phyloP scores from a whole-genome alignment of 2,329 filamentous ascomycete genomes.

The Colletotrichum chrysophilum region DNA sequence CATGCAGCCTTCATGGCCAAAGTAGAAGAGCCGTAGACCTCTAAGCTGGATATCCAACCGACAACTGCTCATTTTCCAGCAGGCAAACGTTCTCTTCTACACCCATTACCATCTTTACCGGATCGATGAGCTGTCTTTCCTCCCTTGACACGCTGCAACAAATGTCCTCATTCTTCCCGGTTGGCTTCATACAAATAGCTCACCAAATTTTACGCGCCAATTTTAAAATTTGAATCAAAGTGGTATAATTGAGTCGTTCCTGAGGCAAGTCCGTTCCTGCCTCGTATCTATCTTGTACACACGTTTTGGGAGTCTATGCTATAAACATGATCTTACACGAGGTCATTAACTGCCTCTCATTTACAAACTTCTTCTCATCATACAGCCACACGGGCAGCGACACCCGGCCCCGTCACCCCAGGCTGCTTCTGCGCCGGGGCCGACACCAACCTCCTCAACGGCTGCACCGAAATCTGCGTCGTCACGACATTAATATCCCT shows the following conservation, averaged over 20 bases:
- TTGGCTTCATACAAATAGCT: no score
- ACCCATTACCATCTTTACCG: no score
- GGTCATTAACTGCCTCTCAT: not conserved
- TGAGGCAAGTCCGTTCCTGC: not conserved
- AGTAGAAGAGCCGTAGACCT: no score
- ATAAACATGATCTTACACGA: not conserved
- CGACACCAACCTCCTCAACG: not conserved
- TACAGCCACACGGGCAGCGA: not conserved
- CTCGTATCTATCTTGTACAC: not conserved
- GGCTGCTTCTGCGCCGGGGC: not conserved
- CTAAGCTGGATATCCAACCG: no score
- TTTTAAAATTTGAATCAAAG: no score
- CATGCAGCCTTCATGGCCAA: no score
- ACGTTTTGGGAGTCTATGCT: not conserved
- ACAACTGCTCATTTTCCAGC: no score
- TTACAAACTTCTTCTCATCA: not conserved
- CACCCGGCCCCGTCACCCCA: not conserved
- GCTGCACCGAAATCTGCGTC: not conserved
- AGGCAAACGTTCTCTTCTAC: no score
- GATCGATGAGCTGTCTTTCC: no score
- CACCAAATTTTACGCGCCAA: not conserved
- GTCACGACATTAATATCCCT: constrained; percentile 53
- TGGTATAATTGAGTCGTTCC: not conserved
- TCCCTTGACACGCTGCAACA: no score
- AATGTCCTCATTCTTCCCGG: no score